These are phyloP conservation scores for Aspergillus texensis DNA, from an alignment of 2,329 filamentous ascomycete genomes.

Conservation along the genomic window DNA sequence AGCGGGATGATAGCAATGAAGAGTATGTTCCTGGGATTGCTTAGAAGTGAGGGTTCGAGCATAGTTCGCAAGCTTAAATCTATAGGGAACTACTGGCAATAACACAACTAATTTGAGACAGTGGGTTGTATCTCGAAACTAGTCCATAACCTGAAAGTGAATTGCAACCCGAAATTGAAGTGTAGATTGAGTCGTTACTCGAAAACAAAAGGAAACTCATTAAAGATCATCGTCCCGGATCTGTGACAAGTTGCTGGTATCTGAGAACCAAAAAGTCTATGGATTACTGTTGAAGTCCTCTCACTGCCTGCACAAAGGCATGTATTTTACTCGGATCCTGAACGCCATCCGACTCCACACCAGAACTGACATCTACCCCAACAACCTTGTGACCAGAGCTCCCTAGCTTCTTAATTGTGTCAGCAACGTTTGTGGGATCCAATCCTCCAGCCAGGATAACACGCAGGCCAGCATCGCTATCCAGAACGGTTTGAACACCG, in stretches of 20 bases:
- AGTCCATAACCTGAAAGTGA: constrained; percentile 6
- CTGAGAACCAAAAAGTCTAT: not conserved
- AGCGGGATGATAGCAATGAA: not conserved
- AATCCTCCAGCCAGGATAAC: constrained; percentile 86
- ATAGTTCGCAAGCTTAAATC: not conserved
- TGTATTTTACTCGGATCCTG: constrained; percentile 82
- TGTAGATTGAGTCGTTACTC: not conserved
- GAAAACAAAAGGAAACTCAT: not conserved
- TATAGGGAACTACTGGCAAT: not conserved
- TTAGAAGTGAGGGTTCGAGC: not conserved
- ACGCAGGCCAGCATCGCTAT: constrained; percentile 68
- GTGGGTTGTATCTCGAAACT: not conserved
- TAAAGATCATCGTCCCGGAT: constrained; percentile 11
- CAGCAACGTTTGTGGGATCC: constrained; percentile 74
- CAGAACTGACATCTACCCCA: constrained; percentile 91
- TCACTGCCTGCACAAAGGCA: constrained; percentile 76
- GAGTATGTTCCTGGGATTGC: not conserved
- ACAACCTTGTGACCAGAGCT: constrained; percentile 65
- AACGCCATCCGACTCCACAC: constrained; percentile 80
- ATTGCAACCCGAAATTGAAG: constrained; percentile 6
- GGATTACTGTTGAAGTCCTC: constrained; percentile 48
- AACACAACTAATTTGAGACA: not conserved
- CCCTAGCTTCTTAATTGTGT: constrained; percentile 66
- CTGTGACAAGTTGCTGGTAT: constrained; percentile 1
- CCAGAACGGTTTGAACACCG: constrained; percentile 68